Percentiles rank a stretch among this genome's conserved stretches.
Evolutionary conservation across 768 basidiomycete genomes (phyloP).

Genomic region (Leccinum arenicola): DNA sequence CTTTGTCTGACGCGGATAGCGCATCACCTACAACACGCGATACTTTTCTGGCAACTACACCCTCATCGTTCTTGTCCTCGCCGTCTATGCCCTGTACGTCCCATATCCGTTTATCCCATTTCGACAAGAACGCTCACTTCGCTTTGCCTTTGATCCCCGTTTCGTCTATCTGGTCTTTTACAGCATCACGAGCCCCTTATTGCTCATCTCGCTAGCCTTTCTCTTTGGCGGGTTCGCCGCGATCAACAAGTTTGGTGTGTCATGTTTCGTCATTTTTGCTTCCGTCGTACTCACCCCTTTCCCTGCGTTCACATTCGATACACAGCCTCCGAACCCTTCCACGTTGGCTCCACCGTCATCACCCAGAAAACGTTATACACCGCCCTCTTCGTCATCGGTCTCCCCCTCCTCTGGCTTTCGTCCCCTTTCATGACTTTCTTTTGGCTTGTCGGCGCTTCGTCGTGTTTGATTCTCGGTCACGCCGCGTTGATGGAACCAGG

Average conservation of each 20-base stretch:
- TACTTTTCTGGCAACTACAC: slow-evolving; percentile 93
- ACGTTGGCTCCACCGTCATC: slow-evolving; percentile 75
- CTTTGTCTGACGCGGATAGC: slow-evolving; percentile 38
- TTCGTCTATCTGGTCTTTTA: neutral
- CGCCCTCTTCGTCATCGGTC: slow-evolving; percentile 85
- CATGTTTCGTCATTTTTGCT: neutral
- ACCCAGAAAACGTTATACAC: slow-evolving; percentile 91
- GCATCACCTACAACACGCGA: slow-evolving; percentile 92
- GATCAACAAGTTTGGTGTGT: slow-evolving; percentile 86
- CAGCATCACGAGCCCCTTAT: slow-evolving; percentile 78
- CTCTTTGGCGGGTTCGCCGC: slow-evolving; percentile 87
- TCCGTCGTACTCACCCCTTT: neutral
- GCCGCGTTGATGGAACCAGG: slow-evolving; percentile 91
- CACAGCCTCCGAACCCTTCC: slow-evolving; percentile 79
- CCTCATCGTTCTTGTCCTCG: slow-evolving; percentile 69
- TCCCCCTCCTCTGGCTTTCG: slow-evolving; percentile 80
- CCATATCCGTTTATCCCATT: neutral
- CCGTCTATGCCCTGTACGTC: slow-evolving; percentile 82
- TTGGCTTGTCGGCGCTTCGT: slow-evolving; percentile 90
- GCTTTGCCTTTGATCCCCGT: neutral
- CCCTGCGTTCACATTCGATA: neutral
- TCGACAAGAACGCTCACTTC: neutral
- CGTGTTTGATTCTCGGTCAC: slow-evolving; percentile 81
- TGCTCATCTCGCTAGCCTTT: slow-evolving; percentile 82
- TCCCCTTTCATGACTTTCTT: slow-evolving; percentile 83